Evolutionary conservation across 345 rosid genomes (phyloP).

Genomic region (Eucalyptus microcorys): DNA sequence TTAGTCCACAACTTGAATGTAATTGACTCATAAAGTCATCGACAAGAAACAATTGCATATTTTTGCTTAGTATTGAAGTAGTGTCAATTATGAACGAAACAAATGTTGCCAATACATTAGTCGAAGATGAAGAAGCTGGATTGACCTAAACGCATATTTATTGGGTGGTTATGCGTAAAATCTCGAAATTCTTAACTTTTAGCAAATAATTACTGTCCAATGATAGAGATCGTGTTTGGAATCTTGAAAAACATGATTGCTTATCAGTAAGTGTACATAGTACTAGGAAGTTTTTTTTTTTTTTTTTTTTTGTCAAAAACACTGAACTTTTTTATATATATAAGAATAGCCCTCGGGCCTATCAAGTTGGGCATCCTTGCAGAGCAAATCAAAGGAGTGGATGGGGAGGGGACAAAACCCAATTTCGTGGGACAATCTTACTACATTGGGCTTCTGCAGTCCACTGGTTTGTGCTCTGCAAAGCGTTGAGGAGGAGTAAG

Average conservation of each 20-base stretch:
- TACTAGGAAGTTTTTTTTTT: background rate
- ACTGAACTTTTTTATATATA: background rate
- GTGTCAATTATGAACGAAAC: background rate
- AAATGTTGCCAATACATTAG: background rate
- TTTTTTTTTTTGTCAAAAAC: background rate
- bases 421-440: background rate
- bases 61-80: too few relatives aligned
- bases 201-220: background rate
- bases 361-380: background rate
- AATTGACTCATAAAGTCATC: background rate
- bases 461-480: background rate
- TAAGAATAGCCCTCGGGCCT: background rate
- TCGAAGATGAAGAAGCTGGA: background rate
- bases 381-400: background rate
- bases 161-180: background rate
- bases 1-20: background rate
- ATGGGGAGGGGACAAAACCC: background rate
- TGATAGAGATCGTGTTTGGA: background rate
- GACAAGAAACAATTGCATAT: too few relatives aligned
- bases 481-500: too few relatives aligned
- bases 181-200: too few relatives aligned
- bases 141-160: background rate
- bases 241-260: too few relatives aligned
- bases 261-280: background rate
- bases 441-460: background rate